Evolutionary conservation across 306 rosid species (phyloP), one percentile per base, ranked within the genome.

Genomic region (Pyrus communis): DNA sequence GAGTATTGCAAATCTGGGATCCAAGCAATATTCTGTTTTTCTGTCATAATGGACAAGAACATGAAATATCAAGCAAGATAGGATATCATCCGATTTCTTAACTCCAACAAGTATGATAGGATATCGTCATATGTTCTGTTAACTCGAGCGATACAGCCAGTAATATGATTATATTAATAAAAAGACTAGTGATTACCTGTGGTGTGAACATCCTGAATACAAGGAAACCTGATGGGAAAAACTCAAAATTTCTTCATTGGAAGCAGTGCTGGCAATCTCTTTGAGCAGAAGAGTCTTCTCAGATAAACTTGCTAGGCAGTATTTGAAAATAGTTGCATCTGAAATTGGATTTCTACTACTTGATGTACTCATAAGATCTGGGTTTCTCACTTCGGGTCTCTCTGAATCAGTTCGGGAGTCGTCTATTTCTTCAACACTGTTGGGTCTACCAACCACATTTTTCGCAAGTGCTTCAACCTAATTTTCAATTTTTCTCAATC

Each of bases 181-280:
- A 42, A 42, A 42, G 3, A 9, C 25, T 19, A 9, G 28, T 55
- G 31, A 77, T 76, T 83, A 83, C 95, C 96, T 86, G 77, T 89
- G 96, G 79, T 95, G 98, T 69, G 90, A 86, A 79, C 98, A 95
- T 80, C 98, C 98, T 18, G 96, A 87, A 82, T 90, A 90, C 70
- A 77, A 79, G 61, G 98, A 90, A 76, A 95, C 93, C 22, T 84
- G 91, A 77, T 78, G 75, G 15, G 98, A 91, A 67, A 95, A 86
- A 75, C 84, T 87, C 17, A 73, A 80, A 82, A 95, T 87, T 72
- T 90, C 97, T 75, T 77, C 87, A 68, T 83, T 84, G 33, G 96
- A 84, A 63, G 86, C 84, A 51, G 83, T 80, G 78, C 75, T 49
- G 64, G 90, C 91, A 81, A 95, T 90, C 82, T 95, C 97, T 89